Evolutionary conservation across 169 alveolate species (phyloP).

Genomic region (Plasmodium billcollinsi): DNA sequence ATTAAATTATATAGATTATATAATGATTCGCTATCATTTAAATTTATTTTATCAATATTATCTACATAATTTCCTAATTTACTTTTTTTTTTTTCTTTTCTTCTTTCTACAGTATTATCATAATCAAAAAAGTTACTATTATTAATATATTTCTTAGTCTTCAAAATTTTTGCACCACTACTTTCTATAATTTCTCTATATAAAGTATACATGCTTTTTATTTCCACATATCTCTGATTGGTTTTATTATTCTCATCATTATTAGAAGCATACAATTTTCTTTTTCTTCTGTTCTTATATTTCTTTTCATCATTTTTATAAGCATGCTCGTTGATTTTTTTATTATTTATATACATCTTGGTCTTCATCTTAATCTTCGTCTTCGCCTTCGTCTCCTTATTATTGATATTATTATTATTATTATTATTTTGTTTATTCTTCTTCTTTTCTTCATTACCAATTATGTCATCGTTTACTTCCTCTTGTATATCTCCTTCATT

Average conservation of each 20-base stretch:
- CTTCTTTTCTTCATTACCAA: too few relatives aligned
- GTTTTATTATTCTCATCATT: not conserved
- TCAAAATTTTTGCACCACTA: conserved; percentile 73
- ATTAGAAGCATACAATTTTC: not conserved
- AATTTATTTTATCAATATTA: conserved; percentile 85
- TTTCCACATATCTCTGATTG: conserved; percentile 11
- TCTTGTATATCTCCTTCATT: too few relatives aligned
- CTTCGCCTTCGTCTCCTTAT: not conserved
- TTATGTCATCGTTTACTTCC: too few relatives aligned
- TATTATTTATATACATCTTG: not conserved
- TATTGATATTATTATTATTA: not conserved
- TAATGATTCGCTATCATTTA: conserved; percentile 88
- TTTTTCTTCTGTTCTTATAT: not conserved
- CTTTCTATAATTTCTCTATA: conserved; percentile 74
- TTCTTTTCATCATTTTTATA: not conserved
- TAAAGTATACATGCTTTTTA: conserved; percentile 52
- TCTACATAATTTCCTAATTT: conserved; percentile 49
- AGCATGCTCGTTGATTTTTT: not conserved
- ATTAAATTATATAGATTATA: conserved; percentile 80
- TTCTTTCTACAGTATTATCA: conserved; percentile 43
- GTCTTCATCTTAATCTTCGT: not conserved
- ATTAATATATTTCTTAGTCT: conserved; percentile 78
- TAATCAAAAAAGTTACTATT: conserved; percentile 63
- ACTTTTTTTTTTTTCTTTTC: conserved; percentile 20
- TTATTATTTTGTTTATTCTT: not conserved